Percentiles rank a stretch among this genome's conserved stretches.
Evolutionary conservation across 2,329 filamentous ascomycete genomes (phyloP).

Genomic region (Byssochlamys sp.): DNA sequence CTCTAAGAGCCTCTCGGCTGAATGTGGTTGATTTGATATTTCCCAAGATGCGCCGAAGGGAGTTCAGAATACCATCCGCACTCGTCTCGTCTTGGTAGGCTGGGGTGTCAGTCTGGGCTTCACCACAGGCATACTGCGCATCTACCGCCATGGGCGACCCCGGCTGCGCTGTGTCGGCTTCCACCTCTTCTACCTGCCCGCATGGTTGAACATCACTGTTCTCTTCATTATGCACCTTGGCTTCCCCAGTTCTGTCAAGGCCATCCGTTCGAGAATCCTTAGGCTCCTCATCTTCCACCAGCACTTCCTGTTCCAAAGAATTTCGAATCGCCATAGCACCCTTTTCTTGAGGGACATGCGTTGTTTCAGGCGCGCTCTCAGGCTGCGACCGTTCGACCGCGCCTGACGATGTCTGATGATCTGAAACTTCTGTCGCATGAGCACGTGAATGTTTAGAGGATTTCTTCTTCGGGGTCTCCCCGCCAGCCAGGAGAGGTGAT

Average conservation of each 20-base stretch:
- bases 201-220: neutral
- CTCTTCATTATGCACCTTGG: neutral
- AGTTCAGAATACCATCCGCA: conserved; percentile 38
- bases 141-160: neutral
- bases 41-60: conserved; percentile 48
- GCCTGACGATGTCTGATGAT: neutral
- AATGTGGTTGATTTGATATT: conserved; percentile 52
- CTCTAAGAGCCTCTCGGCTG: conserved; percentile 55
- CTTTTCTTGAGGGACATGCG: neutral
- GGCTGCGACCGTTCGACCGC: neutral
- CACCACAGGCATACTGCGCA: conserved; percentile 4
- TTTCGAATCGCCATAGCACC: neutral
- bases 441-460: neutral
- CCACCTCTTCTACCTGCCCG: neutral
- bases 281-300: neutral
- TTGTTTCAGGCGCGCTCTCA: neutral
- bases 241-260: neutral
- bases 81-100: conserved; percentile 5
- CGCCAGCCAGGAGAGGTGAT: neutral
- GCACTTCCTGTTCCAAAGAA: neutral
- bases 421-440: neutral
- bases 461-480: neutral
- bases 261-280: neutral
- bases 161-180: neutral
- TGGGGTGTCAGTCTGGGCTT: conserved; percentile 8